phyloP scores from a whole-genome alignment of 2,329 filamentous ascomycete species.

The Grosmannia serpens region DNA sequence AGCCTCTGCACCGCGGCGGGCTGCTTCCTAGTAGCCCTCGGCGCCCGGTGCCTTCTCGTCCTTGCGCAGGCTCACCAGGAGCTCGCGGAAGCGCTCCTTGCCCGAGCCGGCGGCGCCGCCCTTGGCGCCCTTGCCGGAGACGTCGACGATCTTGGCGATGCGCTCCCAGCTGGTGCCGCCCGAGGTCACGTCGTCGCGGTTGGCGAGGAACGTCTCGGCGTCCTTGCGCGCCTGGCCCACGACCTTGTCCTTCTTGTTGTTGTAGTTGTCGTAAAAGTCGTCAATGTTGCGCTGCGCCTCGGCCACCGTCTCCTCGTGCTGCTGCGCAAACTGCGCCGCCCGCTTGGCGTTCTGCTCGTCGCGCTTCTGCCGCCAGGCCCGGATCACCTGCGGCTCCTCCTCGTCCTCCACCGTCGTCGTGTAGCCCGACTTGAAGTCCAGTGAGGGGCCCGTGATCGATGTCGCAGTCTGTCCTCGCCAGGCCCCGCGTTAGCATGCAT shows the following conservation, averaged over 20 bases:
- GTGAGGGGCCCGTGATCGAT: constrained; percentile 68
- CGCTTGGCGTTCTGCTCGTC: constrained; percentile 75
- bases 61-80: constrained; percentile 78
- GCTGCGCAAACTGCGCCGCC: constrained; percentile 68
- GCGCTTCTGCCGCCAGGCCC: constrained; percentile 84
- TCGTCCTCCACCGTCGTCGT: constrained; percentile 51
- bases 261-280: constrained; percentile 99
- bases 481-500: neutral
- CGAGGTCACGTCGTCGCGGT: constrained; percentile 81
- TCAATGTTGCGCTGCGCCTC: constrained; percentile 92
- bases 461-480: neutral
- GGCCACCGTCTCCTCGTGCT: constrained; percentile 75
- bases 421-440: constrained; percentile 51
- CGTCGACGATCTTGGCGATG: constrained; percentile 92
- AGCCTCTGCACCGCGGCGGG: constrained; percentile 5
- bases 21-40: constrained; percentile 41
- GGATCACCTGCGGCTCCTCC: constrained; percentile 79
- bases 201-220: constrained; percentile 83
- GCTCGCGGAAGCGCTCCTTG: constrained; percentile 91
- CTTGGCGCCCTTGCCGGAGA: constrained; percentile 83
- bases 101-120: constrained; percentile 82
- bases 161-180: constrained; percentile 98
- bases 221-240: constrained; percentile 82
- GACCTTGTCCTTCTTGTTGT: constrained; percentile 91
- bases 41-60: constrained; percentile 75